These are phyloP conservation scores for Taiozyma onychis DNA, from an alignment of 1,139 yeast genomes.

Conservation along the genomic window DNA sequence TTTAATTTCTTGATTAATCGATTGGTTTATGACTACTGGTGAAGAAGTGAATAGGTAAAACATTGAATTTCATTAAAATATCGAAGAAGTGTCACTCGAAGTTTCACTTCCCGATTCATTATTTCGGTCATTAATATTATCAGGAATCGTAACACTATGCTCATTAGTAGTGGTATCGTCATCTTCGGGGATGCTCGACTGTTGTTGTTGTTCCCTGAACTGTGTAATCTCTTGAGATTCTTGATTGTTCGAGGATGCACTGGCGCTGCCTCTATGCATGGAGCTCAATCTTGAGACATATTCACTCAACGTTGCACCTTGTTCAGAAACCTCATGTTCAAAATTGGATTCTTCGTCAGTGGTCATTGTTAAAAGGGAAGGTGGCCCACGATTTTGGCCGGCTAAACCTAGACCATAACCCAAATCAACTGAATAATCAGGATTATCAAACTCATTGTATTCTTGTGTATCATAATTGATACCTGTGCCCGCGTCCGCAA, in stretches of 20 bases:
- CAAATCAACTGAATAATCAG: conserved; percentile 18
- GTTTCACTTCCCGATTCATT: background rate
- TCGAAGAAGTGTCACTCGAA: background rate
- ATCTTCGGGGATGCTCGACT: background rate
- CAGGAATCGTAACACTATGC: background rate
- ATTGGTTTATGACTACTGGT: background rate
- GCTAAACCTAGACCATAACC: conserved; percentile 21
- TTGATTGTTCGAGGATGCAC: background rate
- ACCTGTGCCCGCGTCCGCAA: background rate
- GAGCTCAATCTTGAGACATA: background rate
- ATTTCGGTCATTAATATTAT: background rate
- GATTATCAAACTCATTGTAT: background rate
- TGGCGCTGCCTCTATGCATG: background rate
- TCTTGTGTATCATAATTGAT: background rate
- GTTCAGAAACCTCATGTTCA: background rate
- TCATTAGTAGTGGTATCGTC: background rate
- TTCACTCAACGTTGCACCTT: background rate
- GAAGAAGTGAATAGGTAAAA: background rate
- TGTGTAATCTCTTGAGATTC: background rate
- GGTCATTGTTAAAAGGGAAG: conserved; percentile 18
- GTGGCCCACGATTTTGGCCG: conserved; percentile 21
- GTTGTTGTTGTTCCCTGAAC: background rate
- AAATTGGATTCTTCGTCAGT: conserved; percentile 10
- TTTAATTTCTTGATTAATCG: background rate
- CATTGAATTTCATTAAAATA: background rate